These are phyloP conservation scores for Adansonia gregorii DNA, from an alignment of 441 rosid genomes.

Conservation along the genomic window DNA sequence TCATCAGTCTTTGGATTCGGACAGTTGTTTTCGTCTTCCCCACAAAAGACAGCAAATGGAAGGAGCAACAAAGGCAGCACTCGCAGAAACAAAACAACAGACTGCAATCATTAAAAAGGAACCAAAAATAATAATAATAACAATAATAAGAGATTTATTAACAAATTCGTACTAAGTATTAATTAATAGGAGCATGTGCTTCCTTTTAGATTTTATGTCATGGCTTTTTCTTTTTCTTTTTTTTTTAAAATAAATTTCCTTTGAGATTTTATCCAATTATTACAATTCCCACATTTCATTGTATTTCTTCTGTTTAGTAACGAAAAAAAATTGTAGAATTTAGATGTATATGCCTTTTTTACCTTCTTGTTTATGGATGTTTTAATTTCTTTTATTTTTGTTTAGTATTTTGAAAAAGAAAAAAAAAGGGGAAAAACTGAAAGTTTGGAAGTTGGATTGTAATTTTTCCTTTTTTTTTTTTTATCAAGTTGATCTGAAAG, in stretches of 20 bases:
- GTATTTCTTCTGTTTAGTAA: neutral
- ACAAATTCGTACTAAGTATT: constrained; percentile 9
- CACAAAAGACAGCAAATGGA: constrained; percentile 52
- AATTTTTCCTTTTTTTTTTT: constrained; percentile 1
- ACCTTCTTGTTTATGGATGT: neutral
- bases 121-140: neutral
- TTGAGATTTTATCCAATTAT: constrained; percentile 19
- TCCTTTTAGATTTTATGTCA: neutral
- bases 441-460: neutral
- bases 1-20: constrained; percentile 76
- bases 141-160: neutral
- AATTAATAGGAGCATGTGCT: neutral
- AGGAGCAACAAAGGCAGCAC: constrained; percentile 37
- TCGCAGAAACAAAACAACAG: constrained; percentile 39
- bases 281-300: constrained; percentile 10
- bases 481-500: constrained; percentile 1
- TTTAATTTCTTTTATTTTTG: neutral
- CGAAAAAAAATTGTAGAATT: neutral
- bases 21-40: constrained; percentile 68
- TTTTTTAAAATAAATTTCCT: neutral
- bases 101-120: constrained; percentile 34
- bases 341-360: constrained; percentile 2
- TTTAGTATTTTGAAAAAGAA: neutral
- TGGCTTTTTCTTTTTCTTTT: too few relatives aligned
- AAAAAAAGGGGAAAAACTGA: neutral